phyloP scores from a whole-genome alignment of 805 yeast species.

The Millerozyma acaciae region DNA sequence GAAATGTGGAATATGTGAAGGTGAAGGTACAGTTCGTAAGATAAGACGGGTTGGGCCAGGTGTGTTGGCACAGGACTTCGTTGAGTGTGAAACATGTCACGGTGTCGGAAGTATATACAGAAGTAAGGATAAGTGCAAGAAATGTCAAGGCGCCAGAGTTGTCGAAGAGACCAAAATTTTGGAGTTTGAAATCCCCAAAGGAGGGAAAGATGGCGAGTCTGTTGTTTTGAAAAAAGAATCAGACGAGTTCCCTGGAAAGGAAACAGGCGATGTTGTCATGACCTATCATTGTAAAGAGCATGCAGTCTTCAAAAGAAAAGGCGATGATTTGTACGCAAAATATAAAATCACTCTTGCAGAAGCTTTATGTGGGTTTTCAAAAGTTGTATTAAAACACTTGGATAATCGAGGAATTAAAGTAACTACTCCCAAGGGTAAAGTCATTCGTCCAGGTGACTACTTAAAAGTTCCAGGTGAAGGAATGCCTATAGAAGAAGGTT shows the following conservation, averaged over 20 bases:
- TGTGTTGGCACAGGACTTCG: conserved; percentile 57
- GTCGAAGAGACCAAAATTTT: conserved; percentile 64
- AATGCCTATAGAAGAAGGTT: conserved; percentile 58
- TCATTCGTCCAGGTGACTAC: conserved; percentile 70
- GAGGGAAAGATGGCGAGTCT: conserved; percentile 59
- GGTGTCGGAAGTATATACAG: conserved; percentile 64
- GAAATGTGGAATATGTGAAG: conserved; percentile 66
- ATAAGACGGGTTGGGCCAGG: conserved; percentile 72
- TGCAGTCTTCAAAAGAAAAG: conserved; percentile 50
- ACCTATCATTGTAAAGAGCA: conserved; percentile 51
- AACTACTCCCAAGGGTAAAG: conserved; percentile 72
- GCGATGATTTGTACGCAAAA: conserved; percentile 60
- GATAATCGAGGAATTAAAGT: conserved; percentile 74
- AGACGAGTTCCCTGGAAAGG: conserved; percentile 70
- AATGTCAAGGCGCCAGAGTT: conserved; percentile 64
- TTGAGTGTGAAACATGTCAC: conserved; percentile 62
- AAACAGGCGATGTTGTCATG: conserved; percentile 75
- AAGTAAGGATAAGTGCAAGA: conserved; percentile 70
- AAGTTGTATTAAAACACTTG: conserved; percentile 61
- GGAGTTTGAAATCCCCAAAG: conserved; percentile 74
- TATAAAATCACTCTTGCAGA: conserved; percentile 67
- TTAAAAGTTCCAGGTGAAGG: conserved; percentile 71
- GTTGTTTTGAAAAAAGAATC: conserved; percentile 65
- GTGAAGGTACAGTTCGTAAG: conserved; percentile 60
- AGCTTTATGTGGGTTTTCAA: conserved; percentile 78